Evolutionary conservation across 805 yeast species (phyloP).

Genomic region (Schizosaccharomyces japonicus): DNA sequence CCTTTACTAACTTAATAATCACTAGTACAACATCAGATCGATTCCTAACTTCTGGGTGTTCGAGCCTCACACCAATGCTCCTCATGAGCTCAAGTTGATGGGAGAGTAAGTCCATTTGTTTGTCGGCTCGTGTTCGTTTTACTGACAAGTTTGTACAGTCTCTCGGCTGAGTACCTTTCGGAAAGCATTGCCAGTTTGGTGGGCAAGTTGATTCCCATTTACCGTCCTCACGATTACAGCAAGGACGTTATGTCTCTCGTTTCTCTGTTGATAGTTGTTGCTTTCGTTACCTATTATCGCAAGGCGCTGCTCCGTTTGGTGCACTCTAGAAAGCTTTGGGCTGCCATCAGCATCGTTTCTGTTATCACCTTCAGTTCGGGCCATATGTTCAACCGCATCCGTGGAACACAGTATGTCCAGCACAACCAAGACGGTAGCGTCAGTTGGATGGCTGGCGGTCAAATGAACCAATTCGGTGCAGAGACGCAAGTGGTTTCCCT

Average conservation of each 20-base stretch:
- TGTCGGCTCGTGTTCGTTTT: too few species aligned
- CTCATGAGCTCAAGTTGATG: background rate
- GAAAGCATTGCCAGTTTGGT: background rate
- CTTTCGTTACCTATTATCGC: background rate
- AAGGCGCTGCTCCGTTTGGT: constrained; percentile 7
- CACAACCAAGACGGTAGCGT: constrained; percentile 20
- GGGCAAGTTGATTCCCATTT: background rate
- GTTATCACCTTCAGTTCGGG: constrained; percentile 62
- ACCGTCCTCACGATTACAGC: background rate
- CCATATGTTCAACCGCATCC: constrained; percentile 77
- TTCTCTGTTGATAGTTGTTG: background rate
- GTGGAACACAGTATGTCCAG: constrained; percentile 36
- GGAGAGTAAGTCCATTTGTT: background rate
- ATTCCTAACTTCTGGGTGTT: background rate
- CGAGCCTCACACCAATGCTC: background rate
- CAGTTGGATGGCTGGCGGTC: constrained; percentile 38
- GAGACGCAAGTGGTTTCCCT: constrained; percentile 57
- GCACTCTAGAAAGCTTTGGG: constrained; percentile 28
- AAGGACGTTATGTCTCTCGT: background rate
- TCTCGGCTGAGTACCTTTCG: background rate
- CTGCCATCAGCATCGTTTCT: constrained; percentile 33
- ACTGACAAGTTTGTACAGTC: background rate
- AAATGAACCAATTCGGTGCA: constrained; percentile 55
- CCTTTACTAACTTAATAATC: too few species aligned
- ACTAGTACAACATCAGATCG: background rate